Evolutionary conservation across 2,329 filamentous ascomycete species (phyloP).

Genomic region (Aspergillus sp.): DNA sequence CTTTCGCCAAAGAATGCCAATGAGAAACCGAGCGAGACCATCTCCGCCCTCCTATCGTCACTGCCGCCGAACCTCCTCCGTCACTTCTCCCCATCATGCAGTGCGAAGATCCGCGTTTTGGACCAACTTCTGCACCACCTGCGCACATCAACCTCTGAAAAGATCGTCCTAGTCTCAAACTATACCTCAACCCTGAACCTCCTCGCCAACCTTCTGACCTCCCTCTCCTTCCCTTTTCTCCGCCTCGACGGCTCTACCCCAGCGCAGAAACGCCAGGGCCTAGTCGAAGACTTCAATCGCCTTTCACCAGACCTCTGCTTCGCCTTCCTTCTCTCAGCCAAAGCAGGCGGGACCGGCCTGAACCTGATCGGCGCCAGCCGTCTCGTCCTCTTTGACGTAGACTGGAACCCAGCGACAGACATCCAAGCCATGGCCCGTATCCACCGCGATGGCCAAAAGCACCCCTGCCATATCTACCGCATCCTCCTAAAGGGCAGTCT

Average conservation of each 20-base stretch:
- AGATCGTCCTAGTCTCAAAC: slow-evolving; percentile 74
- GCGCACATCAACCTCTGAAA: slow-evolving; percentile 62
- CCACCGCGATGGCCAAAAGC: slow-evolving; percentile 70
- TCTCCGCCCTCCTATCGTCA: slow-evolving; percentile 50
- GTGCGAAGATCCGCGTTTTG: slow-evolving; percentile 66
- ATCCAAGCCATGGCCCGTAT: slow-evolving; percentile 74
- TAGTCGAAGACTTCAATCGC: slow-evolving; percentile 71
- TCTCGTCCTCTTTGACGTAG: slow-evolving; percentile 69
- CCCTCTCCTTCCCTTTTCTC: slow-evolving; percentile 62
- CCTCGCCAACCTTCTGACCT: slow-evolving; percentile 60
- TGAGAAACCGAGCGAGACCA: slow-evolving; percentile 48
- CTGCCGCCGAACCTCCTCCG: slow-evolving; percentile 57
- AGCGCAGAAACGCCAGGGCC: slow-evolving; percentile 61
- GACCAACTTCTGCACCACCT: slow-evolving; percentile 65
- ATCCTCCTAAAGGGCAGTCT: slow-evolving; percentile 67
- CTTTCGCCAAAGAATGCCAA: slow-evolving; percentile 54
- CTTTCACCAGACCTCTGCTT: slow-evolving; percentile 58
- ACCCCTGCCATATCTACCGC: slow-evolving; percentile 67
- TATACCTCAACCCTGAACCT: slow-evolving; percentile 72
- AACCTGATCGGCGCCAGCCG: slow-evolving; percentile 71
- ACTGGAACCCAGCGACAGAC: slow-evolving; percentile 75
- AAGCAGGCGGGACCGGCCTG: slow-evolving; percentile 68
- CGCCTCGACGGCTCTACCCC: slow-evolving; percentile 69
- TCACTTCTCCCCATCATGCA: slow-evolving; percentile 56
- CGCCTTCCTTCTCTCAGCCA: slow-evolving; percentile 71